Conservation (phyloP, 495 filamentous ascomycete species). For the Podospora pseudoanserina region DNA sequence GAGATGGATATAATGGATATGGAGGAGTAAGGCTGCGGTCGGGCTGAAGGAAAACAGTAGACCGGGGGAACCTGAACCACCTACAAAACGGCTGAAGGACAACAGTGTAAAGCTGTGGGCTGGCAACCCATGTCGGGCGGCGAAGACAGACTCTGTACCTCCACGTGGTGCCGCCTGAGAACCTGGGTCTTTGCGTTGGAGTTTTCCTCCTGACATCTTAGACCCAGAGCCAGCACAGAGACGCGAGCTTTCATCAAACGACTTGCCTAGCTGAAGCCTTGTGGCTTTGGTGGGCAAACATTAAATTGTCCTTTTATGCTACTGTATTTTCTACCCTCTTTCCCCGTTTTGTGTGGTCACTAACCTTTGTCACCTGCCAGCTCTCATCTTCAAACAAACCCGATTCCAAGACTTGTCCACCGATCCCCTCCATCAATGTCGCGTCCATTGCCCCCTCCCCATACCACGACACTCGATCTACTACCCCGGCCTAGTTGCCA, state of each 20-base stretch:
- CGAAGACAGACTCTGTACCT: slow-evolving; percentile 1
- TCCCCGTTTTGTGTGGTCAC: no score
- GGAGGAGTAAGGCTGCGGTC: no score
- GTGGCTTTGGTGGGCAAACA: background rate
- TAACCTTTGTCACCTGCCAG: no score
- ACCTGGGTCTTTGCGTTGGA: background rate
- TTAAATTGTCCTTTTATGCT: background rate
- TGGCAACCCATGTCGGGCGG: slow-evolving; percentile 6
- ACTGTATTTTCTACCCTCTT: no score
- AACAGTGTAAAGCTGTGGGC: background rate
- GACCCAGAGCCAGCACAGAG: slow-evolving; percentile 3
- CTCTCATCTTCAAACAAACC: no score
- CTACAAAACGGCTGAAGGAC: background rate
- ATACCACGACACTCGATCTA: no score
- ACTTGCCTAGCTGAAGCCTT: background rate
- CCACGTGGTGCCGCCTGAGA: slow-evolving; percentile 1
- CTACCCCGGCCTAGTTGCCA: no score
- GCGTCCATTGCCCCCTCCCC: no score
- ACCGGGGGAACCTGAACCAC: slow-evolving; percentile 3
- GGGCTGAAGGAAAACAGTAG: slow-evolving; percentile 1
- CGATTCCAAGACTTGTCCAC: no score
- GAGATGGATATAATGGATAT: background rate
- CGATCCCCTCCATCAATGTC: no score
- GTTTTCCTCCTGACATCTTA: background rate
- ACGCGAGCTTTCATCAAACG: background rate